Conservation (phyloP, 352 stramenopile genomes). For the Thalassiosira mediterranea region DNA sequence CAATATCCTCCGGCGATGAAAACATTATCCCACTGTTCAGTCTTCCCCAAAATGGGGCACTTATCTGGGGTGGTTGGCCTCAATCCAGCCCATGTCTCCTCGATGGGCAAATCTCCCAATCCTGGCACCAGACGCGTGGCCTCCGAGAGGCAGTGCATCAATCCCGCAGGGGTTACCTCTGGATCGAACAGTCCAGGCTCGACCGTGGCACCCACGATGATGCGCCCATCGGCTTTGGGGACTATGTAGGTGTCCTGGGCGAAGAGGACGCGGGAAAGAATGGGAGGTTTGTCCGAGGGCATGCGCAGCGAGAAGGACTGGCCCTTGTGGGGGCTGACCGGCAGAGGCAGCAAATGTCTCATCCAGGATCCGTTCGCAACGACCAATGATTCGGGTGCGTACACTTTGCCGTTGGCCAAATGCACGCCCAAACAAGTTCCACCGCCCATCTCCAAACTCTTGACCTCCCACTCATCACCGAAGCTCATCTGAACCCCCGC, state of each 20-base stretch:
- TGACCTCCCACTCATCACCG: constrained; percentile 65
- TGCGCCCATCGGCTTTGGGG: constrained; percentile 81
- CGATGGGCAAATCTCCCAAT: constrained; percentile 77
- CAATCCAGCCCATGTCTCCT: constrained; percentile 86
- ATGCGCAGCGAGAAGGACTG: constrained; percentile 77
- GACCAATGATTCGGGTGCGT: constrained; percentile 59
- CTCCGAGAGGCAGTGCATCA: constrained; percentile 76
- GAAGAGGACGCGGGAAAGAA: constrained; percentile 77
- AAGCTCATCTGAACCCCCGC: constrained; percentile 73
- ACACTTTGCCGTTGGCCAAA: constrained; percentile 57
- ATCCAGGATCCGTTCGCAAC: constrained; percentile 84
- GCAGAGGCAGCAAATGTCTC: constrained; percentile 75
- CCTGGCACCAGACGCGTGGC: constrained; percentile 68
- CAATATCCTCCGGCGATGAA: constrained; percentile 87
- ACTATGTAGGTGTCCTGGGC: constrained; percentile 84
- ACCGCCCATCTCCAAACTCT: constrained; percentile 63
- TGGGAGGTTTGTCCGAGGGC: constrained; percentile 54
- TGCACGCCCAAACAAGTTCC: constrained; percentile 61
- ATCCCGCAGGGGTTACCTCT: constrained; percentile 72
- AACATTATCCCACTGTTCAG: constrained; percentile 80
- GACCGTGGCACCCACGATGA: constrained; percentile 86
- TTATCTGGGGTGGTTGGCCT: constrained; percentile 86
- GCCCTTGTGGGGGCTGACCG: constrained; percentile 80
- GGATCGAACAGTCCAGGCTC: constrained; percentile 78
- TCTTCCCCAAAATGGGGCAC: constrained; percentile 83